Percentiles rank a stretch among this genome's conserved stretches.
Evolutionary conservation across 2,329 filamentous ascomycete genomes (phyloP).

Genomic region (Coniochaeta pulveracea): DNA sequence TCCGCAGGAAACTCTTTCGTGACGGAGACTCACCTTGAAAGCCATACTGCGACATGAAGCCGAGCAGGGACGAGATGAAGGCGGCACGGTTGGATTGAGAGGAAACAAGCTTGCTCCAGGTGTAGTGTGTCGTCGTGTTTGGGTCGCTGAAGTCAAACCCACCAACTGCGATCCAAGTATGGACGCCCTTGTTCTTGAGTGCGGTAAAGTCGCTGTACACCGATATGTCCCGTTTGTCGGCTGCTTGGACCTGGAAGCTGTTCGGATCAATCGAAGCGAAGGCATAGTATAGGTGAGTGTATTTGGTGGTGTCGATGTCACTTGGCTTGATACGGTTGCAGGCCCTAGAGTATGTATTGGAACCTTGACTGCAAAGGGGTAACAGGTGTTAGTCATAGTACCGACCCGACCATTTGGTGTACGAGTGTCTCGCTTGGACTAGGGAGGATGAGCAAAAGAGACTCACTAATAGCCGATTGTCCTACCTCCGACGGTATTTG

Average conservation of each 20-base stretch:
- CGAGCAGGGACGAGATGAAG: slow-evolving; percentile 23
- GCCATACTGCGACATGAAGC: slow-evolving; percentile 21
- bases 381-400: too few species aligned
- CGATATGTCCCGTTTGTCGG: slow-evolving; percentile 10
- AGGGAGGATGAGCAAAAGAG: too few species aligned
- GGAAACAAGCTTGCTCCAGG: slow-evolving; percentile 18
- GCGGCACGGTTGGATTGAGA: slow-evolving; percentile 14
- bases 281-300: slow-evolving; percentile 22
- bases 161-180: slow-evolving; percentile 20
- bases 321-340: slow-evolving; percentile 20
- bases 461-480: slow-evolving; percentile 26
- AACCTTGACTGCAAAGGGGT: too few species aligned
- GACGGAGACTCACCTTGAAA: too few species aligned
- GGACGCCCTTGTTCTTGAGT: slow-evolving; percentile 11
- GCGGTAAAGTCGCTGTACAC: slow-evolving; percentile 15
- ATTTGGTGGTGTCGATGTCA: slow-evolving; percentile 18
- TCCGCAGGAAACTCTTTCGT: too few species aligned
- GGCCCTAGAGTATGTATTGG: slow-evolving; percentile 11
- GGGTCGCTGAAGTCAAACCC: slow-evolving; percentile 18
- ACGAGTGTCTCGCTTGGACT: too few species aligned
- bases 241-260: slow-evolving; percentile 14
- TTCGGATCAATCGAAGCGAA: slow-evolving; percentile 17
- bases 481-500: too few species aligned
- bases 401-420: too few species aligned
- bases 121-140: slow-evolving; percentile 14